These are phyloP conservation scores for Naganishia friedmannii DNA, from an alignment of 768 basidiomycete genomes.

Conservation along the genomic window DNA sequence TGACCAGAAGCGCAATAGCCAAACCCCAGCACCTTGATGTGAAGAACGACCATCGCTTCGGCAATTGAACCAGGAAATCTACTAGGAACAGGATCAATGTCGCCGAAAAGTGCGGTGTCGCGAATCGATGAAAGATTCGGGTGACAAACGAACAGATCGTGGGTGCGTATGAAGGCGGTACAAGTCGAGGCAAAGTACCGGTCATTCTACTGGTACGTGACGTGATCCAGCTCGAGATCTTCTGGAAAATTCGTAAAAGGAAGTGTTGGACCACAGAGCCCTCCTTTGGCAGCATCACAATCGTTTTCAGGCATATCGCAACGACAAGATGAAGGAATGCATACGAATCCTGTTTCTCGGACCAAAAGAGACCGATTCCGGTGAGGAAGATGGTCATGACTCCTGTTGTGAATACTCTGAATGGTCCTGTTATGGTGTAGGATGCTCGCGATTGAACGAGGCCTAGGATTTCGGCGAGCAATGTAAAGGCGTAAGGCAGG, in stretches of 20 bases:
- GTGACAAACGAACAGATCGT: not conserved
- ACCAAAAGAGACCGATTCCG: not conserved
- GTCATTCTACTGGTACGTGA: not conserved
- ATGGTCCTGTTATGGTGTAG: not conserved
- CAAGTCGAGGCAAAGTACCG: not conserved
- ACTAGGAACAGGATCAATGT: not conserved
- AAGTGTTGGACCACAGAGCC: not conserved
- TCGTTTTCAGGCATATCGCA: not conserved
- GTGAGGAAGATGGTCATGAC: not conserved
- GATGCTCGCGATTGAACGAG: not conserved
- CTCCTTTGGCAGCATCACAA: not conserved
- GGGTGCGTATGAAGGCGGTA: not conserved
- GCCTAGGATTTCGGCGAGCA: not conserved
- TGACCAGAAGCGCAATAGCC: not conserved
- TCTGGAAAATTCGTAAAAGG: not conserved
- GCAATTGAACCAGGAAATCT: not conserved
- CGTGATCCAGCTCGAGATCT: not conserved
- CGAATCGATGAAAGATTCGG: not conserved
- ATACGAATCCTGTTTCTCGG: slow-evolving; percentile 1
- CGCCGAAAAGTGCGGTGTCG: not conserved
- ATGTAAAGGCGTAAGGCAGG: not conserved
- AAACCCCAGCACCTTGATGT: not conserved
- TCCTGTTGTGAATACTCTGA: no score
- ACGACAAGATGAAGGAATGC: not conserved
- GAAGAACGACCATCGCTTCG: slow-evolving; percentile 2